Base-by-base conservation (phyloP, 2,329 filamentous ascomycete species). In the Triangularia verruculosa region DNA sequence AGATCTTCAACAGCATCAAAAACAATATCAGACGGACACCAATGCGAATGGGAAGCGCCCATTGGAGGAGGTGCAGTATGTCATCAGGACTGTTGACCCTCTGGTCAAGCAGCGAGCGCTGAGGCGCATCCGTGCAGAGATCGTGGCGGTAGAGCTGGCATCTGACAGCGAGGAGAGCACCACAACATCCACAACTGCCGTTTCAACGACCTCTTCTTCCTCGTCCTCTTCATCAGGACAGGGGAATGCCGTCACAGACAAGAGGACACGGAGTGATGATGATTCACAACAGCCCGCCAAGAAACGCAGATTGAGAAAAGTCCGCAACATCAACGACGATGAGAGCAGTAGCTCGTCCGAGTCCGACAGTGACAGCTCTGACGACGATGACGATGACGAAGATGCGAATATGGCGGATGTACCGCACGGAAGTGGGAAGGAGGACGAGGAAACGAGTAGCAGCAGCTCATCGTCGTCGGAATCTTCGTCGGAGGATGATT, bases 51-150 rank as follows among this genome's bases (percentile, higher is more conserved):
- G 79, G 62, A 85, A 86, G 71, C 76, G 77, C 39, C 70, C 74
- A 51, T 83, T 84, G 66, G 79, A 81, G 58, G 85, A 87, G 74
- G 75, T 78, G 4, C 79, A 83, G 32, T 84, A 82, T 62, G 77
- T 83, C 22, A 73, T 81, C 30, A 78, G 79, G 61, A 77, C 82
- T 13, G 75, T 81, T 11, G 82, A 86, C 62, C 78, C 78, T 59
- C 77, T 79, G 51, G 80, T 88, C 74, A 80, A 83, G 65, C 77
- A 78, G 62, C 81, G 86, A 25, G 78, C 87, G 59, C 79, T 86
- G 54, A 88, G 86, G 78, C 83, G 86, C 61, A 86, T 88, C 79
- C 83, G 86, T 30, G 83, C 86, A 8, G 86, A 89, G 73, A 78
- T 80, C 66, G 79, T 89, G 28, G 68, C 86, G 32, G 80, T 81